Base-by-base conservation (phyloP, 2,329 filamentous ascomycete genomes). In the Boeremia lycopersici region DNA sequence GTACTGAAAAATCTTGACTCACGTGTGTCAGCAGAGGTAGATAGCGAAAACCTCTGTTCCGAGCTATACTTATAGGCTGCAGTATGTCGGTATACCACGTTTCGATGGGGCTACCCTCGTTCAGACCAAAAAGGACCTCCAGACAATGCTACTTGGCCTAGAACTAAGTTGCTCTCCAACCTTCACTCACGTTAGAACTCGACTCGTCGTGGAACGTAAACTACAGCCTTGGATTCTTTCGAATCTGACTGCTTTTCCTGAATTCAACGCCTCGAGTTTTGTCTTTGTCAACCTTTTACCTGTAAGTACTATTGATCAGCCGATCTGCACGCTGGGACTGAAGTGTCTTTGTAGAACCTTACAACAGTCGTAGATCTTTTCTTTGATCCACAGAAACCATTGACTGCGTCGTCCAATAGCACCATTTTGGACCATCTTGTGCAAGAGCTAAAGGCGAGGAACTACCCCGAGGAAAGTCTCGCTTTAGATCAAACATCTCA, bases 261-360 rank as follows among this genome's bases (percentile, higher is more conserved):
- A 56, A 23, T 31, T 62, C 0, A 15, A 30, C 10, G 4, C 36
- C 6, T 33, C 48, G 29, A 25, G 54, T 0, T 59, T 62, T n/a
- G n/a, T 65, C 5, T 65, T 65, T 23, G 36, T 44, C 6, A 39
- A 58, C 26, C 59, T 56, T n/a, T 28, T 51, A 19, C 57, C 48
- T 9, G 63, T 66, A 56, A 19, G 57, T 43, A 30, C 10, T 35
- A 9, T 7, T n/a, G 11, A 23, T 8, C 7, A 17, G 19, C 9
- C 19, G 25, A 28, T 23, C 4, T 2, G 11, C 6, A 39, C 17
- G 3, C 5, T 6, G 6, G 10, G 1, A 34, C 33, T 34, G 3
- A 39, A 23, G 5, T 23, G 11, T 11, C 3, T 10, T 2, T 13
- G 1, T 12, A 39, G 35, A 25, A 25, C 23, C 35, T 23, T 17